Evolutionary conservation across 2,329 filamentous ascomycete genomes (phyloP).

Genomic region (Sphaerulina musiva): DNA sequence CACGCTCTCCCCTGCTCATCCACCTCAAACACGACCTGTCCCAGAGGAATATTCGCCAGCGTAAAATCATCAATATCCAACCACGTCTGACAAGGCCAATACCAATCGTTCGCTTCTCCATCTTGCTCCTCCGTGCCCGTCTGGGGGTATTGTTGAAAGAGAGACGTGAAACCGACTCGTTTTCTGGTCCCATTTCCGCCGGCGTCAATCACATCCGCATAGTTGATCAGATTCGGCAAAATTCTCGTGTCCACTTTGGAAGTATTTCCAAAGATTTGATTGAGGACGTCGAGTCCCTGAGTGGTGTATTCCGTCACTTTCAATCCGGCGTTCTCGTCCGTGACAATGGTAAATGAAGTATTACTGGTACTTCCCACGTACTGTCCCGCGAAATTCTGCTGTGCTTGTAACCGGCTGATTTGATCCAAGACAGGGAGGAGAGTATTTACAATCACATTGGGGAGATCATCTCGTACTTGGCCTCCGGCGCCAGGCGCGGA

Average conservation of each 20-base stretch:
- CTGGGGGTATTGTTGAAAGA: slow-evolving; percentile 12
- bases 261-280: slow-evolving; percentile 13
- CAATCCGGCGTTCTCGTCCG: slow-evolving; percentile 26
- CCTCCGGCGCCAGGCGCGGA: slow-evolving; percentile 1
- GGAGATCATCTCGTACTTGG: slow-evolving; percentile 10
- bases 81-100: slow-evolving; percentile 14
- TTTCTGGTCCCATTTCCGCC: background rate
- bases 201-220: background rate
- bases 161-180: slow-evolving; percentile 15
- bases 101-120: slow-evolving; percentile 17
- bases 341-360: slow-evolving; percentile 27
- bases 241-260: slow-evolving; percentile 21
- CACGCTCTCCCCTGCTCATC: slow-evolving; percentile 17
- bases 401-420: slow-evolving; percentile 27
- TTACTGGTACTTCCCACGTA: slow-evolving; percentile 18
- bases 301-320: slow-evolving; percentile 29
- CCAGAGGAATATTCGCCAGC: slow-evolving; percentile 19
- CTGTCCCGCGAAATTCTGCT: slow-evolving; percentile 25
- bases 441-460: slow-evolving; percentile 21
- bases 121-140: background rate
- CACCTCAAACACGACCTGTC: slow-evolving; percentile 22
- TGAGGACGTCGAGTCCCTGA: slow-evolving; percentile 33
- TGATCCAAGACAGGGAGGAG: slow-evolving; percentile 27
- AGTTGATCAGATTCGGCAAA: slow-evolving; percentile 26
- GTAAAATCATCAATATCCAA: slow-evolving; percentile 22